A percentile compares a stretch with the other conserved stretches of the same genome.
phyloP scores from a whole-genome alignment of 192 early-diverging fungal species.

The Coemansia sp. region DNA sequence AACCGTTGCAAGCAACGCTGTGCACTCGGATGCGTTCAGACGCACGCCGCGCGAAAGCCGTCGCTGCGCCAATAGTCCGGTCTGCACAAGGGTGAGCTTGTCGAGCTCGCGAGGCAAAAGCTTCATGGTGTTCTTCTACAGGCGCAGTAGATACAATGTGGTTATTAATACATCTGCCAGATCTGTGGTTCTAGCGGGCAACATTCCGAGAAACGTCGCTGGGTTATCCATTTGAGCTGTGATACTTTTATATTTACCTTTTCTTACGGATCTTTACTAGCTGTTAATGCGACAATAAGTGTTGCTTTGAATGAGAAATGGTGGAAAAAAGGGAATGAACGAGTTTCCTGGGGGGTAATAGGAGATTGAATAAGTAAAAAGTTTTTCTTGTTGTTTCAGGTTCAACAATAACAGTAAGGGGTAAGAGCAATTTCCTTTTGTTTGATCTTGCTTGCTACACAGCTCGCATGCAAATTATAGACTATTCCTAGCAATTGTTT shows the following conservation, averaged over 20 bases:
- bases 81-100: slow-evolving; percentile 88
- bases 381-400: neutral
- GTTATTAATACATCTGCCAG: neutral
- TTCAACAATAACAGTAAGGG: neutral
- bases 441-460: neutral
- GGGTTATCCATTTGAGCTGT: neutral
- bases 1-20: slow-evolving; percentile 86
- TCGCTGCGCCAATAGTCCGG: slow-evolving; percentile 86
- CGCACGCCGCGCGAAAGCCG: slow-evolving; percentile 85
- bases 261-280: neutral
- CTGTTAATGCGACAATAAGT: neutral
- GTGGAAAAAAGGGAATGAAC: neutral
- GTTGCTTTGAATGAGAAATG: neutral
- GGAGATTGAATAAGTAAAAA: neutral
- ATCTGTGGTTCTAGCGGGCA: too few species aligned
- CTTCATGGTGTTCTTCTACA: neutral
- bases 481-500: neutral
- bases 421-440: neutral
- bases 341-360: neutral
- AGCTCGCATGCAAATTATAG: neutral
- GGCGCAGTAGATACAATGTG: neutral
- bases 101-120: slow-evolving; percentile 91
- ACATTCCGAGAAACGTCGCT: neutral
- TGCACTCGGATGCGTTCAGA: slow-evolving; percentile 85
- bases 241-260: neutral